Percentiles rank a stretch among this genome's conserved stretches.
These are phyloP conservation scores for Sporodiniella umbellata DNA, from an alignment of 371 early-diverging fungal genomes.

Conservation along the genomic window DNA sequence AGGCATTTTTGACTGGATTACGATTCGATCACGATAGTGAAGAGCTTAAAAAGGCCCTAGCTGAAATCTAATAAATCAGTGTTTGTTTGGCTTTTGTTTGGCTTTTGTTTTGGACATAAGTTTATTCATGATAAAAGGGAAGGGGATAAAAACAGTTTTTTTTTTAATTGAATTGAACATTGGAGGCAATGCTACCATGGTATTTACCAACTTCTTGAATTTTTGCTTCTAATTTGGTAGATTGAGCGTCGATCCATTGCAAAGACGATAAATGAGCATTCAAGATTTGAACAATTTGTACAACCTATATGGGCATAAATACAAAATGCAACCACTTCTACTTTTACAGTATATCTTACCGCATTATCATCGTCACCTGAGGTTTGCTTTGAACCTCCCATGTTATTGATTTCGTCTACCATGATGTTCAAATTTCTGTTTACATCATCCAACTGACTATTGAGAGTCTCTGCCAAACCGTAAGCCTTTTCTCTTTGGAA, in stretches of 20 bases:
- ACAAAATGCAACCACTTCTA: no score
- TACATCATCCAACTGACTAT: conserved; percentile 86
- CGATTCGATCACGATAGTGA: conserved; percentile 68
- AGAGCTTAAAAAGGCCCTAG: conserved; percentile 50
- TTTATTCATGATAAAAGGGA: neutral
- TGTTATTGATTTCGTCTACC: conserved; percentile 85
- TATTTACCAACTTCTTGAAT: conserved; percentile 48
- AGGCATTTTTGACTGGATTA: conserved; percentile 65
- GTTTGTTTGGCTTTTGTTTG: neutral
- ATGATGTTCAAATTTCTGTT: conserved; percentile 71
- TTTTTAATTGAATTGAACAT: conserved; percentile 1
- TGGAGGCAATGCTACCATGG: conserved; percentile 38
- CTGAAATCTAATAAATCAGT: conserved; percentile 8
- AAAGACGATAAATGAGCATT: conserved; percentile 86
- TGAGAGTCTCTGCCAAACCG: conserved; percentile 78
- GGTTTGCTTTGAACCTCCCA: conserved; percentile 36
- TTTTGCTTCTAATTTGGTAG: conserved; percentile 46
- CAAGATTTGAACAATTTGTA: conserved; percentile 86
- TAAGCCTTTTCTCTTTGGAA: conserved; percentile 86
- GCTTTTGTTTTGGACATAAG: neutral
- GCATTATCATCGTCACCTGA: conserved; percentile 44
- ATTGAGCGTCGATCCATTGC: conserved; percentile 81
- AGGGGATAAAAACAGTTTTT: neutral
- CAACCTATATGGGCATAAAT: conserved; percentile 49
- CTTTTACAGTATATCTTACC: no score